Evolutionary conservation across 2,329 filamentous ascomycete species (phyloP), one percentile per base, ranked within the genome.

Genomic region (Arthrobotrys musiformis): DNA sequence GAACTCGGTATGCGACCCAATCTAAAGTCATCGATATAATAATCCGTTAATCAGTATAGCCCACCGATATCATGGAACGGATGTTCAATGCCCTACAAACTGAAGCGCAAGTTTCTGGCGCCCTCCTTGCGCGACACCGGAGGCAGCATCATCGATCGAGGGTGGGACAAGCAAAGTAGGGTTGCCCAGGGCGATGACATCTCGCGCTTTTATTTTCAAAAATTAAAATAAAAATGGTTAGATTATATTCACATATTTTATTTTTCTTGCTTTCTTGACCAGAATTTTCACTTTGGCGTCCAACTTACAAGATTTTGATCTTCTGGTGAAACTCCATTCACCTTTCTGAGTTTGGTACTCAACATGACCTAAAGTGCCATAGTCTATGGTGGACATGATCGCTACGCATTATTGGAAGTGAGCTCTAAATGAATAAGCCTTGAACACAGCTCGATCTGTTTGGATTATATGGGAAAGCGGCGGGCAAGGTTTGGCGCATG

Each of bases 321-420:
- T 66, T 46, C 52, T 70, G 13, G 62, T n/a, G 44, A 77, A 77
- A 30, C 19, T 33, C 73, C 73, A 77, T 67, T 77, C 66, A 24
- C 73, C 73, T n/a, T 42, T 66, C 19, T 70, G 50, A 52, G 66
- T 56, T 13, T 35, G 60, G 17, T 77, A 77, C 44, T 77, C 73
- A 64, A 77, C 73, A 63, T 70, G 73, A 46, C 73, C 73, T 66
- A 77, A 63, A 70, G 66, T 77, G 66, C 73, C 73, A 62, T 77
- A 54, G 22, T 70, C 73, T 58, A 77, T 66, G 2, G 58, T 77
- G 28, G 73, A 58, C 73, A 77, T 77, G 40, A 40, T 62, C 26
- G 26, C 28, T 26, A 42, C 11, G 60, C 73, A 77, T 77, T 24
- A 54, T 77, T 69, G 17, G 54, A 11, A 26, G 19, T 35, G 35